Evolutionary conservation across 768 basidiomycete genomes (phyloP).

Genomic region (Russula dissimulans): DNA sequence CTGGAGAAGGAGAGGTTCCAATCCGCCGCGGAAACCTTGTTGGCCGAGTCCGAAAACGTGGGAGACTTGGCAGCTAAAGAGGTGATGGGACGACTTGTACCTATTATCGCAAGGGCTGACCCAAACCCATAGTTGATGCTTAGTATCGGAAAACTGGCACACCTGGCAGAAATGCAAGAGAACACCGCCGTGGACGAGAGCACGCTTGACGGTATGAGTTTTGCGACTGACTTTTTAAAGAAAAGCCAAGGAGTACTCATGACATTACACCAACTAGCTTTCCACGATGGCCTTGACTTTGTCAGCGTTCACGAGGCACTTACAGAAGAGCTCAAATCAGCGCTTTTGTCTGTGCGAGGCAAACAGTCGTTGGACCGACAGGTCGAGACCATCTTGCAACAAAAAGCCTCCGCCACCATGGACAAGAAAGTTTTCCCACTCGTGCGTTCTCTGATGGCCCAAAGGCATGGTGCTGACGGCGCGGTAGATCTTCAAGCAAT

Average conservation of each 20-base stretch:
- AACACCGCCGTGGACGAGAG: conserved; percentile 37
- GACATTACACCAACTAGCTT: conserved; percentile 37
- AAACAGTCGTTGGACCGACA: conserved; percentile 60
- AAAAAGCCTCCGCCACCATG: conserved; percentile 38
- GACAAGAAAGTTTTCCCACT: conserved; percentile 44
- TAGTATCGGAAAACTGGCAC: conserved; percentile 81
- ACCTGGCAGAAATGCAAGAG: conserved; percentile 56
- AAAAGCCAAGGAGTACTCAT: neutral
- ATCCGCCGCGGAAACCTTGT: conserved; percentile 53
- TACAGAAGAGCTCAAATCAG: conserved; percentile 48
- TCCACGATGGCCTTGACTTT: conserved; percentile 84
- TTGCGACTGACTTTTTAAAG: neutral
- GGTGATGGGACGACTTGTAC: conserved; percentile 35
- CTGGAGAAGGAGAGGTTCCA: conserved; percentile 59
- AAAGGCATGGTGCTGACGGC: conserved; percentile 15
- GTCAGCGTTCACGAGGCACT: conserved; percentile 75
- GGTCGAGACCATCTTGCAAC: conserved; percentile 50
- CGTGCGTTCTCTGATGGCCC: conserved; percentile 27
- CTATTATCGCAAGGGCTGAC: neutral
- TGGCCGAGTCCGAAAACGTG: conserved; percentile 50
- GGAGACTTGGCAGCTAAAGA: conserved; percentile 62
- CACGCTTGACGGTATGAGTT: conserved; percentile 44
- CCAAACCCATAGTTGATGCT: conserved; percentile 59
- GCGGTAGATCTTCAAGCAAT: conserved; percentile 56
- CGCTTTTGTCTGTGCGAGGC: conserved; percentile 39